Conservation (phyloP, 192 early-diverging fungal genomes). For the Pilaira anomala region DNA sequence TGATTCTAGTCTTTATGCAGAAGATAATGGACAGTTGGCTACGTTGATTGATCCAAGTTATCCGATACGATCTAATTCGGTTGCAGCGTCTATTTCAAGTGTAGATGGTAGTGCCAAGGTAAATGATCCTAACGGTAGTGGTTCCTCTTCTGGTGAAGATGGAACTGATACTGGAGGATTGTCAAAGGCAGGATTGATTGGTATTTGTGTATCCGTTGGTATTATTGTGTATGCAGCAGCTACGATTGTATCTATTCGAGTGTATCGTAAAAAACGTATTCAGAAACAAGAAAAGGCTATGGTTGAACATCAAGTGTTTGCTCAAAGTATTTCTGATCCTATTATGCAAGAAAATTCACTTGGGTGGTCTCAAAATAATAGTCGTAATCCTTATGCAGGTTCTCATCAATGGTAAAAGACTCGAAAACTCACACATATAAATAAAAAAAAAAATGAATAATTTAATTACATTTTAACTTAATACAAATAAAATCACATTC, state of each 20-base stretch:
- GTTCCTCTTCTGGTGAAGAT: not conserved
- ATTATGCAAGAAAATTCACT: slow-evolving; percentile 34
- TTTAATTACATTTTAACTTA: not conserved
- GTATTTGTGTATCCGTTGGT: slow-evolving; percentile 33
- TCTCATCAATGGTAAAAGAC: not conserved
- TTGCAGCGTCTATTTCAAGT: not conserved
- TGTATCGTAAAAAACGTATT: slow-evolving; percentile 22
- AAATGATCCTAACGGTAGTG: slow-evolving; percentile 11
- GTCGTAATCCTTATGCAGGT: not conserved
- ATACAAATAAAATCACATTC: not conserved
- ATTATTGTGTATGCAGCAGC: slow-evolving; percentile 37
- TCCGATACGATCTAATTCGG: slow-evolving; percentile 1
- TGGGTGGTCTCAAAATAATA: not conserved
- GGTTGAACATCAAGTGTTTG: slow-evolving; percentile 25
- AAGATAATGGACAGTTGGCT: slow-evolving; percentile 25
- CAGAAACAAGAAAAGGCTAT: slow-evolving; percentile 8
- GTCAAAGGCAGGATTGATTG: slow-evolving; percentile 32
- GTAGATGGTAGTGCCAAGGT: not conserved
- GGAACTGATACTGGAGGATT: not conserved
- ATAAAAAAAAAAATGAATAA: no score
- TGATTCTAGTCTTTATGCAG: slow-evolving; percentile 6
- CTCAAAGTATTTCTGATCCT: slow-evolving; percentile 29
- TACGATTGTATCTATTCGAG: slow-evolving; percentile 27
- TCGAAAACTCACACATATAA: no score
- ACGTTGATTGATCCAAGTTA: slow-evolving; percentile 22